Evolutionary conservation across 441 rosid genomes (phyloP), one percentile per base, ranked within the genome.

Genomic region (Rhodomyrtus psidioides): DNA sequence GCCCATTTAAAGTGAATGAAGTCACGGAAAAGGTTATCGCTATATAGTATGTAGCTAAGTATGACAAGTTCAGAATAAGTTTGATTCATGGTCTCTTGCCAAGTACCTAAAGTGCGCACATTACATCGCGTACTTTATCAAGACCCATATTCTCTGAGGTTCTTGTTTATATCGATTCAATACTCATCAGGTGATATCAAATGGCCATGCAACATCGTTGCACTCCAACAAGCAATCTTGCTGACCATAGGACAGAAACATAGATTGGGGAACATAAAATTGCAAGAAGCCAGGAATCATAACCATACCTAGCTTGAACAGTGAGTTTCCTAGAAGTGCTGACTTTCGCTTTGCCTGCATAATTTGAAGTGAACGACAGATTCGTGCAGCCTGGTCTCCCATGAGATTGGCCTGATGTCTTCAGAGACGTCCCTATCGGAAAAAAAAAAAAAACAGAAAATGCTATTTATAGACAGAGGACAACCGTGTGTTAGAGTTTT

Each of bases 221-320:
- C 16, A 70, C 49, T 10, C n/a, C 79, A 39, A 6, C 79, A 21
- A 39, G 49, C 79, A 70, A 70, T 21, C 79, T 21, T 49, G 7
- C 21, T 39, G 79, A 70, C 49, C 49, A 10, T 1, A 1, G n/a
- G 49, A 70, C 49, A 23, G 49, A 70, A 70, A 70, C 79, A 19
- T 49, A 39, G 79, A 70, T 10, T 21, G 4, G 8, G 49, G 16
- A 70, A 24, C 79, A 70, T 6, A 6, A 39, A 70, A 39, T 39
- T 70, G 79, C 79, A 70, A 16, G 79, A 70, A 70, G n/a, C 79
- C 79, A 6, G 12, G 4, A n/a, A 55, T 46, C 56, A 53, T 6
- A 87, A 83, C 83, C 55, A 53, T 84, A 54, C 76, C 79, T 75
- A 81, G 86, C 86, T 42, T 84, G 88, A 49, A 84, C 82, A 15